Conservation (phyloP, 495 filamentous ascomycete genomes). For the Tuber calosporum region DNA sequence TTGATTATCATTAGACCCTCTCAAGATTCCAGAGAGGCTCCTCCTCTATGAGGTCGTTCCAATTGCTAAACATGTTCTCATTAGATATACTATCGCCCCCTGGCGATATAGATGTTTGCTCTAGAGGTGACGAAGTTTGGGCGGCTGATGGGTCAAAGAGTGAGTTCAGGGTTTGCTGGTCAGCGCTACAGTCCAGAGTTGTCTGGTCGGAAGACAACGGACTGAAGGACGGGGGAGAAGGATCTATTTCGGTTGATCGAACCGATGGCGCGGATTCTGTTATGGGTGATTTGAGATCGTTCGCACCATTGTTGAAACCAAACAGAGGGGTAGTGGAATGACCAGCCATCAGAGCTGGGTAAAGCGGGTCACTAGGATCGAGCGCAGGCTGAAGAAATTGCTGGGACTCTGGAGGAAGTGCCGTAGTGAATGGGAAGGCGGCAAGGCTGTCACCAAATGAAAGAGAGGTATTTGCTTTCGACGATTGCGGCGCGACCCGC, state of each 20-base stretch:
- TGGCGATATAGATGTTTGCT: slow-evolving; percentile 23
- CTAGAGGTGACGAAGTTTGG: slow-evolving; percentile 25
- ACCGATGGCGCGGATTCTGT: slow-evolving; percentile 22
- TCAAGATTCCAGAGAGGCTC: not conserved
- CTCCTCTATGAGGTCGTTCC: not conserved
- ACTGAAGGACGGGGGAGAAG: slow-evolving; percentile 17
- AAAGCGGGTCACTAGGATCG: slow-evolving; percentile 46
- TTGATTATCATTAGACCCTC: slow-evolving; percentile 19
- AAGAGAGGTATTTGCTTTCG: not conserved
- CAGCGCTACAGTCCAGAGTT: slow-evolving; percentile 23
- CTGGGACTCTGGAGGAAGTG: slow-evolving; percentile 49
- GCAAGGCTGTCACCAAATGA: not conserved
- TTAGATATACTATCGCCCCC: slow-evolving; percentile 1
- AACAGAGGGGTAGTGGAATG: slow-evolving; percentile 34
- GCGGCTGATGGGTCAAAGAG: slow-evolving; percentile 2
- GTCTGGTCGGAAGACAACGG: slow-evolving; percentile 23
- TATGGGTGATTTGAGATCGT: slow-evolving; percentile 17
- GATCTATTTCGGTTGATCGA: slow-evolving; percentile 8
- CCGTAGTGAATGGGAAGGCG: slow-evolving; percentile 42
- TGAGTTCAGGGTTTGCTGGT: slow-evolving; percentile 11
- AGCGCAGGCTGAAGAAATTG: slow-evolving; percentile 47
- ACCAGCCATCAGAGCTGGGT: slow-evolving; percentile 47
- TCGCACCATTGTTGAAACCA: slow-evolving; percentile 22
- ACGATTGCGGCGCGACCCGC: not conserved
- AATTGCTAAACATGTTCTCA: not conserved